Conservation (phyloP, 306 rosid genomes). For the Coriaria nepalensis region DNA sequence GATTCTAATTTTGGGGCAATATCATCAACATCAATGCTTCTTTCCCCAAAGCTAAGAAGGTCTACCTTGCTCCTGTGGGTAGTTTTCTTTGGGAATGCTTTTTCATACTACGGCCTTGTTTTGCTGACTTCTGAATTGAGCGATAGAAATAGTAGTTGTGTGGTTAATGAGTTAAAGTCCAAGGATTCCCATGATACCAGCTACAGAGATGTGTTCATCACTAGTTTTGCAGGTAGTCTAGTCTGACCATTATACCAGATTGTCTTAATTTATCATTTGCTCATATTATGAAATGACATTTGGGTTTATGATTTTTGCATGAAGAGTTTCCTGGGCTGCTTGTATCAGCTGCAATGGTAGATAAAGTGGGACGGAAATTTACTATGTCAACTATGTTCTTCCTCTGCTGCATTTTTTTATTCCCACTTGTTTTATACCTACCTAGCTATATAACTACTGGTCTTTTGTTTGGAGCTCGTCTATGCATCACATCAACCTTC, state of each 20-base stretch:
- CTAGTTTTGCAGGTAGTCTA: too few species aligned
- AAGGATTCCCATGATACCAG: slow-evolving; percentile 3
- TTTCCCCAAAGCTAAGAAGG: slow-evolving; percentile 55
- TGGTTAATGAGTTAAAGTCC: slow-evolving; percentile 23
- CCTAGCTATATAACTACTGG: slow-evolving; percentile 46
- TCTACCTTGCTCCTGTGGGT: slow-evolving; percentile 84
- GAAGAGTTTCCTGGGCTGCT: too few species aligned
- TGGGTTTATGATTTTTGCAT: too few species aligned
- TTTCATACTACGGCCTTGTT: slow-evolving; percentile 94
- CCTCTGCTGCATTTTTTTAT: slow-evolving; percentile 57
- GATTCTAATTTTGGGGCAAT: slow-evolving; percentile 28
- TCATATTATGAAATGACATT: too few species aligned
- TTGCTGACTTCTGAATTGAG: slow-evolving; percentile 80
- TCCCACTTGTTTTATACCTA: slow-evolving; percentile 58
- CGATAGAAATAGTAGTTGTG: slow-evolving; percentile 40
- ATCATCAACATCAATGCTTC: slow-evolving; percentile 52
- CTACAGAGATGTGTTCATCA: too few species aligned
- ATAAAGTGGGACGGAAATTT: too few species aligned
- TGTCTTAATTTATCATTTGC: not conserved
- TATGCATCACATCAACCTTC: slow-evolving; percentile 79
- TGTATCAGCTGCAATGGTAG: too few species aligned
- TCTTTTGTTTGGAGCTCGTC: slow-evolving; percentile 92
- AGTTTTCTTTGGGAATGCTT: slow-evolving; percentile 89
- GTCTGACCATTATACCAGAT: too few species aligned
- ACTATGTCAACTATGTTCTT: slow-evolving; percentile 76